Evolutionary conservation across 139 green algal genomes (phyloP).

Genomic region (Pseudopediastrum boryanum): DNA sequence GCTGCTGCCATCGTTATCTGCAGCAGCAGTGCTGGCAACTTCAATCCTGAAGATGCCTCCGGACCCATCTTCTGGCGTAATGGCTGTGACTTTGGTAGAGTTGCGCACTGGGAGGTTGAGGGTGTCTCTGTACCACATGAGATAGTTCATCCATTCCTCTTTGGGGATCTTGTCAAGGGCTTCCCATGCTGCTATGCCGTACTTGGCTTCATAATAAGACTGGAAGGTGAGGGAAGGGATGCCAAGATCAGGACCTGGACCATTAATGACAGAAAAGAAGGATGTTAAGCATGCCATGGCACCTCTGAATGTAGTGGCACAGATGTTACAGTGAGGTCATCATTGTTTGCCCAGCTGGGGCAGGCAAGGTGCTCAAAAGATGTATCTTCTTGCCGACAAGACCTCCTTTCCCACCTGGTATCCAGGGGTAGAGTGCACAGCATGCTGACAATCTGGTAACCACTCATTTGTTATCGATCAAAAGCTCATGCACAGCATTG

Average conservation of each 20-base stretch:
- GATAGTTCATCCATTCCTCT: constrained; percentile 50
- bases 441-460: too few species aligned
- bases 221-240: constrained; percentile 50
- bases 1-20: neutral
- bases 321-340: too few species aligned
- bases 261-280: neutral
- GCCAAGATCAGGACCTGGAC: constrained; percentile 40
- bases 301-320: too few species aligned
- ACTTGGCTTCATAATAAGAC: constrained; percentile 49
- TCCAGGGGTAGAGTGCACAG: too few species aligned
- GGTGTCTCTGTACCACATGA: constrained; percentile 51
- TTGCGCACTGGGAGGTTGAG: constrained; percentile 46
- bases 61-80: constrained; percentile 7
- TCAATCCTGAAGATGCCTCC: constrained; percentile 25
- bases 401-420: too few species aligned
- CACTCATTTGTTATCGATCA: too few species aligned
- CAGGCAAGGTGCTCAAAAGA: too few species aligned
- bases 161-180: constrained; percentile 53
- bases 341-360: too few species aligned
- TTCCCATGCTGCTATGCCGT: constrained; percentile 36
- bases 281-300: too few species aligned
- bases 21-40: neutral
- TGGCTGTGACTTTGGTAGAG: constrained; percentile 18
- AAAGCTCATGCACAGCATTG: too few species aligned
- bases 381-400: too few species aligned